Evolutionary conservation across 148 eudicot species (phyloP).

Genomic region (Fallopia convolvulus): DNA sequence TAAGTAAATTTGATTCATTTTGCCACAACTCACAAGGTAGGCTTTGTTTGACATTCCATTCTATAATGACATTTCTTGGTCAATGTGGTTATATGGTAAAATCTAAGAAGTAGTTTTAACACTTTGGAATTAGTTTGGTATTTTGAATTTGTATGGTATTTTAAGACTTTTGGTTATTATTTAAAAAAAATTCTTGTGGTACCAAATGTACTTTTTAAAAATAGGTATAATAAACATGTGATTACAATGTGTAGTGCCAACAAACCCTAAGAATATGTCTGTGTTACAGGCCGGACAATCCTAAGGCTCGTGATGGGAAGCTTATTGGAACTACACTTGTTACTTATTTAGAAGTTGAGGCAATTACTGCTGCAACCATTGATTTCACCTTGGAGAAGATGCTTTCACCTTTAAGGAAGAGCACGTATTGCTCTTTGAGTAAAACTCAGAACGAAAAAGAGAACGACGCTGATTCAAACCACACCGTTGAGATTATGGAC

Average conservation of each 20-base stretch:
- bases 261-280: background rate
- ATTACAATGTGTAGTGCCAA: no score
- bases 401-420: slow-evolving; percentile 62
- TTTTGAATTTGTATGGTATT: no score
- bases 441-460: slow-evolving; percentile 21
- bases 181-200: no score
- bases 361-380: slow-evolving; percentile 48
- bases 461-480: slow-evolving; percentile 32
- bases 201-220: no score
- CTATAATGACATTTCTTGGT: no score
- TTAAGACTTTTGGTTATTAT: no score
- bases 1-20: background rate
- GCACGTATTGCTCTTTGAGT: slow-evolving; percentile 25
- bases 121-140: no score
- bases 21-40: background rate
- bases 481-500: slow-evolving; percentile 21
- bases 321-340: slow-evolving; percentile 70
- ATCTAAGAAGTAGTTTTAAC: no score
- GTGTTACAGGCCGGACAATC: slow-evolving; percentile 26
- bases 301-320: slow-evolving; percentile 52
- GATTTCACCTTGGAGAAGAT: slow-evolving; percentile 39
- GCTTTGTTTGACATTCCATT: no score
- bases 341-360: slow-evolving; percentile 53
- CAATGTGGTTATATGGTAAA: no score
- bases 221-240: no score